phyloP scores from a whole-genome alignment of 805 yeast species.

The Torulaspora delbrueckii region DNA sequence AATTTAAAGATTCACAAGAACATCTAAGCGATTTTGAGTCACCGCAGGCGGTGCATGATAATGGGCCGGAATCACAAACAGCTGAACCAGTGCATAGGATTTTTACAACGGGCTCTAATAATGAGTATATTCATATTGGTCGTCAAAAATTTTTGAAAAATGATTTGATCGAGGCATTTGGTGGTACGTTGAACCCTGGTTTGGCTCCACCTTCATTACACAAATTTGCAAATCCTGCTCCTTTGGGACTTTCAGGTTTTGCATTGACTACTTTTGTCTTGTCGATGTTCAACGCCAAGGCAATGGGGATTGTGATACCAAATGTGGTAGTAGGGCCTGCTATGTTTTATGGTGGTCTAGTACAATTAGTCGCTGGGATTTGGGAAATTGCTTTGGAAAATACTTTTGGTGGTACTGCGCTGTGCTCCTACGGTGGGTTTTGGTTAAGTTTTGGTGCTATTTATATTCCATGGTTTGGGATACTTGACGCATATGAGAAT shows the following conservation, averaged over 20 bases:
- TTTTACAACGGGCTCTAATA: constrained; percentile 43
- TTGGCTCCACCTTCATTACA: constrained; percentile 47
- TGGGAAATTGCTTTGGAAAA: constrained; percentile 59
- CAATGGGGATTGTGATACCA: constrained; percentile 46
- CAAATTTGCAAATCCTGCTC: constrained; percentile 58
- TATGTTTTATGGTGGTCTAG: constrained; percentile 55
- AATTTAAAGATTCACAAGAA: constrained; percentile 6
- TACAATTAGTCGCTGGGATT: constrained; percentile 57
- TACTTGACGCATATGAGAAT: constrained; percentile 46
- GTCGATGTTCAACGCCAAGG: constrained; percentile 48
- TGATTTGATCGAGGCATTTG: constrained; percentile 61
- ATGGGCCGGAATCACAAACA: neutral
- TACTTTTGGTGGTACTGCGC: constrained; percentile 60
- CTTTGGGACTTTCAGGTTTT: constrained; percentile 54
- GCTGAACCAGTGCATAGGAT: constrained; percentile 11
- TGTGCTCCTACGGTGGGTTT: constrained; percentile 58
- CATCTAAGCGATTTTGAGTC: constrained; percentile 2
- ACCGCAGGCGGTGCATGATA: constrained; percentile 5
- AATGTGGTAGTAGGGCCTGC: constrained; percentile 52
- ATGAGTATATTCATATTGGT: constrained; percentile 64
- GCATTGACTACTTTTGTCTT: constrained; percentile 56
- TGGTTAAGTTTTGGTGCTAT: constrained; percentile 62
- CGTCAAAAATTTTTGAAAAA: constrained; percentile 56
- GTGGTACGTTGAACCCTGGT: constrained; percentile 78
- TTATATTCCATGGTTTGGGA: constrained; percentile 51